Conservation (phyloP, 1,139 yeast genomes). For the Suhomyces wounanorum region DNA sequence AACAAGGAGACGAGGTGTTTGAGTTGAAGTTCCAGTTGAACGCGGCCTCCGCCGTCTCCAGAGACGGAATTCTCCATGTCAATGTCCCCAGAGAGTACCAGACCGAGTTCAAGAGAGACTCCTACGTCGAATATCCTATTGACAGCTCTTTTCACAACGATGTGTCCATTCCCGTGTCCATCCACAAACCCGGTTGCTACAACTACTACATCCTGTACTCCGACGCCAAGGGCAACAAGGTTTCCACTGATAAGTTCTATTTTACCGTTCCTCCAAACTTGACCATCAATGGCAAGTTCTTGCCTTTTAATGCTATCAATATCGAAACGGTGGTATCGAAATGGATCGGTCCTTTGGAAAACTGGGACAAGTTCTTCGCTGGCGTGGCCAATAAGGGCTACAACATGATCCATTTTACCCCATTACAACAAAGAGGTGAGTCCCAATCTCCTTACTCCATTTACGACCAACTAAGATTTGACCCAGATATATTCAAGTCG, state of each 20-base stretch:
- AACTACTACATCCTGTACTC: slow-evolving; percentile 62
- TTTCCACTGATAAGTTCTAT: slow-evolving; percentile 60
- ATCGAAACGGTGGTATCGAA: slow-evolving; percentile 87
- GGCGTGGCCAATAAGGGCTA: slow-evolving; percentile 74
- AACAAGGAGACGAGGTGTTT: slow-evolving; percentile 50
- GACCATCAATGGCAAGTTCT: slow-evolving; percentile 51
- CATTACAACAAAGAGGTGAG: slow-evolving; percentile 83
- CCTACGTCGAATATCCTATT: slow-evolving; percentile 51
- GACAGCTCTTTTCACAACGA: slow-evolving; percentile 60
- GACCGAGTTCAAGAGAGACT: slow-evolving; percentile 55
- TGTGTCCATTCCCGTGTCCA: slow-evolving; percentile 57
- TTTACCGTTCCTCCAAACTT: slow-evolving; percentile 84
- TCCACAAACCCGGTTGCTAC: slow-evolving; percentile 79
- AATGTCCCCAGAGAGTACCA: slow-evolving; percentile 60
- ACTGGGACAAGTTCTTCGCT: slow-evolving; percentile 68
- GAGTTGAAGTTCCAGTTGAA: slow-evolving; percentile 63
- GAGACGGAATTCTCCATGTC: slow-evolving; percentile 70
- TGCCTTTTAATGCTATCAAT: slow-evolving; percentile 79
- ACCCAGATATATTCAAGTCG: slow-evolving; percentile 58
- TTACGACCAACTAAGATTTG: slow-evolving; percentile 79
- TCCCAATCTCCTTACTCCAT: slow-evolving; percentile 93
- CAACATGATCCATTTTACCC: slow-evolving; percentile 95
- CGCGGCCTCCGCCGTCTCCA: slow-evolving; percentile 72
- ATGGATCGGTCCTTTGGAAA: slow-evolving; percentile 73
- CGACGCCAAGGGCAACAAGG: slow-evolving; percentile 28